Conservation (phyloP, 345 rosid genomes). For the Crucihimalaya himalaica region DNA sequence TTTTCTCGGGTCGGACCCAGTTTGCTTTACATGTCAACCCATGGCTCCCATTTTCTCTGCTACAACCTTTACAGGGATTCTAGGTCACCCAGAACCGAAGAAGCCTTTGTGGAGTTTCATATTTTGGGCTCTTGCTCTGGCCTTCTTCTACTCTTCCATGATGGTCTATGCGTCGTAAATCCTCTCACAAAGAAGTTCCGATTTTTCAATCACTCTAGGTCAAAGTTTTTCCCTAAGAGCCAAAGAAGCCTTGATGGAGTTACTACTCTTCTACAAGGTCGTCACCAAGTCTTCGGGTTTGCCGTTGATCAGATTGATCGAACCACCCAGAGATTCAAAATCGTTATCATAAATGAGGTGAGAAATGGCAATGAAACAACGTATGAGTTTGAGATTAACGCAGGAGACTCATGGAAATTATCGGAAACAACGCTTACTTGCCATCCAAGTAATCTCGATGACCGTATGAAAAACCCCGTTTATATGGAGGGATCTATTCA, state of each 20-base stretch:
- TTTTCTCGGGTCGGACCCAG: neutral
- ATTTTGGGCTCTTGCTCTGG: conserved; percentile 12
- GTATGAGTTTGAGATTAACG: conserved; percentile 1
- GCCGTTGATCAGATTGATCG: conserved; percentile 12
- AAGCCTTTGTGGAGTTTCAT: neutral
- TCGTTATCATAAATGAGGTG: neutral
- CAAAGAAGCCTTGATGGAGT: too few relatives aligned
- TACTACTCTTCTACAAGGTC: too few relatives aligned
- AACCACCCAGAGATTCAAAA: neutral
- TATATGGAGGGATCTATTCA: conserved; percentile 16
- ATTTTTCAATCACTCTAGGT: neutral
- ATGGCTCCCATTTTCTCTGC: neutral
- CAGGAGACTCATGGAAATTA: neutral
- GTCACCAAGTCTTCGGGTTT: neutral
- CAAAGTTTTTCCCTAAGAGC: neutral
- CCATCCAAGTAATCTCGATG: neutral
- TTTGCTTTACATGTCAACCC: neutral
- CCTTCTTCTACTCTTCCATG: neutral
- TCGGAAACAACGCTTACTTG: conserved; percentile 16
- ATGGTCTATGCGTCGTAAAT: conserved; percentile 11
- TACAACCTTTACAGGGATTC: neutral
- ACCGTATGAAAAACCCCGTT: conserved; percentile 7
- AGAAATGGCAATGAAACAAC: neutral
- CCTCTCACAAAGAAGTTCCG: conserved; percentile 17
- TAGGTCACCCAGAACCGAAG: neutral